Percentiles rank a stretch among this genome's conserved stretches.
Conservation (phyloP, 257 asterid species). For the Petunia axillaris region DNA sequence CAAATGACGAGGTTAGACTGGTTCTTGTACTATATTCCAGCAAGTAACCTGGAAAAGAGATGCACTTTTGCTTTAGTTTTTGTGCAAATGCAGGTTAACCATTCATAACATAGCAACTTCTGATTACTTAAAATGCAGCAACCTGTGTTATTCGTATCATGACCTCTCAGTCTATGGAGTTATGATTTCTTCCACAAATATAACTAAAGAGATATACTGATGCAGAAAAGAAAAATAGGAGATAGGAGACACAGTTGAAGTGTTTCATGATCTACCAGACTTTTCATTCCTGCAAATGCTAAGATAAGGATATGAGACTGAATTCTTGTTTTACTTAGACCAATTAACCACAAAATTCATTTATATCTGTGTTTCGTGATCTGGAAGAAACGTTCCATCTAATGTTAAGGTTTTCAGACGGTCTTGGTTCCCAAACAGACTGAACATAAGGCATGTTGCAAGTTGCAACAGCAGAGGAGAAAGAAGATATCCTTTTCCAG, state of each 20-base stretch:
- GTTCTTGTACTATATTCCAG: neutral
- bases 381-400: neutral
- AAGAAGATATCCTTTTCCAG: neutral
- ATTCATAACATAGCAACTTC: neutral
- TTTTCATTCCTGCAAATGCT: neutral
- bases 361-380: neutral
- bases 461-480: neutral
- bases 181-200: neutral
- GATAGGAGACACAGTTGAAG: neutral
- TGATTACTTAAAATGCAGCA: neutral
- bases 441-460: neutral
- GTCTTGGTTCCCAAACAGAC: neutral
- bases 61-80: neutral
- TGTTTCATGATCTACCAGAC: neutral
- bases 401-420: neutral
- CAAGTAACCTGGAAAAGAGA: neutral
- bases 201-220: neutral
- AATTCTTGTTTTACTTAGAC: constrained; percentile 7
- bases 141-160: neutral
- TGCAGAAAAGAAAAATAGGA: neutral
- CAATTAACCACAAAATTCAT: neutral
- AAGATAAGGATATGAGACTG: neutral
- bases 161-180: neutral
- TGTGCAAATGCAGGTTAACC: neutral
- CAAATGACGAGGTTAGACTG: neutral